phyloP scores from a whole-genome alignment of 768 basidiomycete species.

The Collybiopsis confluens region DNA sequence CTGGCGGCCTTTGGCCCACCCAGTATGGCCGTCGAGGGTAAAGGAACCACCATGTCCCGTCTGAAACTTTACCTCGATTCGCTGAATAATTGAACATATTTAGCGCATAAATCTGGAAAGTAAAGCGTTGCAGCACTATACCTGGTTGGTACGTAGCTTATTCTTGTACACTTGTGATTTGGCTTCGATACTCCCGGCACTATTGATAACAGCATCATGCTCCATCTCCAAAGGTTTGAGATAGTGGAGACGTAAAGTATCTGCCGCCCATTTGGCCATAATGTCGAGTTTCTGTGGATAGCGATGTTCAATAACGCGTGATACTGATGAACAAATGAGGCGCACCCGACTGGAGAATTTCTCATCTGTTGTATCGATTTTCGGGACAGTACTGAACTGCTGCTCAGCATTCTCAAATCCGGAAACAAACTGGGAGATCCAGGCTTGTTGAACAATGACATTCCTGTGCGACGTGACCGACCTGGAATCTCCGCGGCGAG shows the following conservation, averaged over 20 bases:
- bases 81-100: slow-evolving; percentile 14
- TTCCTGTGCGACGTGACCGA: slow-evolving; percentile 20
- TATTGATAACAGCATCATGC: slow-evolving; percentile 34
- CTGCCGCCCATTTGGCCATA: slow-evolving; percentile 41
- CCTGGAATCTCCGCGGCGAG: slow-evolving; percentile 18
- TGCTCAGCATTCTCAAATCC: slow-evolving; percentile 36
- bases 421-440: slow-evolving; percentile 46
- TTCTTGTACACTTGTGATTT: slow-evolving; percentile 36
- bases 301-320: not conserved
- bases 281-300: slow-evolving; percentile 32
- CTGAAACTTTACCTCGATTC: slow-evolving; percentile 23
- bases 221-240: slow-evolving; percentile 39
- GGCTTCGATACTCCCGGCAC: slow-evolving; percentile 21
- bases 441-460: slow-evolving; percentile 37
- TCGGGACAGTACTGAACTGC: slow-evolving; percentile 35
- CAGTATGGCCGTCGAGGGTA: slow-evolving; percentile 36
- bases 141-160: slow-evolving; percentile 31
- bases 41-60: slow-evolving; percentile 31
- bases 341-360: slow-evolving; percentile 28
- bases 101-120: not conserved
- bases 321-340: slow-evolving; percentile 11
- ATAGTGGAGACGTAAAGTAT: slow-evolving; percentile 42
- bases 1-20: slow-evolving; percentile 38
- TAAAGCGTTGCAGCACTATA: slow-evolving; percentile 16
- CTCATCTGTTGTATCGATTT: slow-evolving; percentile 36